These are phyloP conservation scores for Gyromitra esculenta DNA, from an alignment of 2,329 filamentous ascomycete genomes.

Conservation along the genomic window DNA sequence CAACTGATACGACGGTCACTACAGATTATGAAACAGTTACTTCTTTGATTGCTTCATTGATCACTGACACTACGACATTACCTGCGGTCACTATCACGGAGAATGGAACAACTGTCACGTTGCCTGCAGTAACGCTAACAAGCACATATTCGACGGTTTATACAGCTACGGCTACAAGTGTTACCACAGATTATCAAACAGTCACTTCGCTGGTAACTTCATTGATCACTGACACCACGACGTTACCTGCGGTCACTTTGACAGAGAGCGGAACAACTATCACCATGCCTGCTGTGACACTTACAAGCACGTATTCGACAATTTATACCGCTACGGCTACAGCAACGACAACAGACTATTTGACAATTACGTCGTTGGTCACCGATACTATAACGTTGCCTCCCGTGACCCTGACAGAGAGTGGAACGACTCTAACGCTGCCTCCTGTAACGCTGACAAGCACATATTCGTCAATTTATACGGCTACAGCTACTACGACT, in stretches of 20 bases:
- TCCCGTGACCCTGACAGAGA: constrained; percentile 21
- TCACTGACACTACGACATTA: constrained; percentile 22
- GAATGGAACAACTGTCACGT: constrained; percentile 9
- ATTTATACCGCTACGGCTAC: constrained; percentile 5
- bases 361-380: constrained; percentile 26
- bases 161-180: constrained; percentile 16
- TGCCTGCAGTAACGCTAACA: constrained; percentile 17
- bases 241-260: constrained; percentile 27
- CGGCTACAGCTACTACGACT: constrained; percentile 2
- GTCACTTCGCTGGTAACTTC: constrained; percentile 32
- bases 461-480: constrained; percentile 33
- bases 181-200: constrained; percentile 12
- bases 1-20: not conserved
- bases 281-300: constrained; percentile 30
- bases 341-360: not conserved
- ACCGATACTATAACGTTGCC: constrained; percentile 39
- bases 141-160: constrained; percentile 1
- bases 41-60: constrained; percentile 1
- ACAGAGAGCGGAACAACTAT: constrained; percentile 37
- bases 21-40: constrained; percentile 7
- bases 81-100: constrained; percentile 18
- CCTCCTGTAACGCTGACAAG: constrained; percentile 35
- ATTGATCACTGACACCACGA: constrained; percentile 26
- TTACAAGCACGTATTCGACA: constrained; percentile 39
- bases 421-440: constrained; percentile 33